Base-by-base conservation (phyloP, 257 asterid genomes). In the Ligustrum vulgare region DNA sequence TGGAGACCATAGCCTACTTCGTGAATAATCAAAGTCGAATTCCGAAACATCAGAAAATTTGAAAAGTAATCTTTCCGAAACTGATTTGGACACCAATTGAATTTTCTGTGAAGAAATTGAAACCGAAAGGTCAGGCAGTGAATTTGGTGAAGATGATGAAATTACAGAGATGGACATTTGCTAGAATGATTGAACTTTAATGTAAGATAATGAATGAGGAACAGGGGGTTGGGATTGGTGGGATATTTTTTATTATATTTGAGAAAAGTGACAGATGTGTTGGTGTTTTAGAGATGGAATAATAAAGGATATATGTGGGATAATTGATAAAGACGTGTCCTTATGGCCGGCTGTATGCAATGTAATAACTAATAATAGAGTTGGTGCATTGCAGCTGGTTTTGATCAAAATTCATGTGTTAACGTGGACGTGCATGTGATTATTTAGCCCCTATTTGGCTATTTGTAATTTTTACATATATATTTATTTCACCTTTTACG, bases 1-100 rank as follows among this genome's bases (percentile, higher is more conserved):
- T 37, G 98, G 98, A 64, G 98, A 93, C 97, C 98, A 93, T 18
- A 93, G 62, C 2, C 92, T 89, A 58, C 98, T 93, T 51, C 85
- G 82, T 0, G 90, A 34, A 75, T 89, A 88, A 56, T 93, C 98
- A 69, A 93, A 93, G 77, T 81, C 74, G 75, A 91, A 87, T 71
- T 91, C 94, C 2, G 97, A 85, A 39, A 82, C 90, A 79, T 93
- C 97, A 34, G 60, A 87, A 78, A 88, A 91, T 49, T 93, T 93
- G 1, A 75, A 54, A 5, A 93, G 97, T 35, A 93, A 72, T 13
- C 77, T 83, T 34, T 87, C 92, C 3, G 98, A 91, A 3, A 93
- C 89, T 2, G 96, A 91, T 62, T 85, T 89, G 2, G 97, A 85
- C 8, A 93, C 98, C 73, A 89, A 11, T 70, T 92, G 98, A 72